Evolutionary conservation across 2,329 filamentous ascomycete species (phyloP).

Genomic region (Alternaria postmessia): DNA sequence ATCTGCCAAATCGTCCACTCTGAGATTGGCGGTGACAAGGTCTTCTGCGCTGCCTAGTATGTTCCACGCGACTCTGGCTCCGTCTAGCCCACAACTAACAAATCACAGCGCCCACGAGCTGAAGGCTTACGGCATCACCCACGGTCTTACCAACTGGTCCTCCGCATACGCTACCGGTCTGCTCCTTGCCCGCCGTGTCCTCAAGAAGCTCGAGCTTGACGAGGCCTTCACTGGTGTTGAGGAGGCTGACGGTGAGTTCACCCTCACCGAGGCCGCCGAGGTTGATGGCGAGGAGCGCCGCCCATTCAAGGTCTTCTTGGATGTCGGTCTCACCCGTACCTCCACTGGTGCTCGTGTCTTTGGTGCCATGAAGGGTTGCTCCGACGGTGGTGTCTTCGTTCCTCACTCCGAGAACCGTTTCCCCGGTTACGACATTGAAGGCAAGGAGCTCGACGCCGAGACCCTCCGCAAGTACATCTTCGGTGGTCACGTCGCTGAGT

Average conservation of each 20-base stretch:
- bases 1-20: conserved; percentile 96
- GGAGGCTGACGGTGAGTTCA: conserved; percentile 96
- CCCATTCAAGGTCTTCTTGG: conserved; percentile 99
- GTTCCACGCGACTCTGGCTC: conserved; percentile 6
- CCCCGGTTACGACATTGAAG: conserved; percentile 97
- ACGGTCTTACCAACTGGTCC: conserved; percentile 99
- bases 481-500: conserved; percentile 97
- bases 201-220: conserved; percentile 96
- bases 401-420: conserved; percentile 99
- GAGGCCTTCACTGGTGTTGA: conserved; percentile 94
- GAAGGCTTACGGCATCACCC: conserved; percentile 94
- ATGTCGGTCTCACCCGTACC: conserved; percentile 96
- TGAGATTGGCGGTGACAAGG: conserved; percentile 97
- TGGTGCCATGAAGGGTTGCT: conserved; percentile 99
- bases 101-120: conserved; percentile 80
- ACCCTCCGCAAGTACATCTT: conserved; percentile 99
- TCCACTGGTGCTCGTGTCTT: conserved; percentile 99
- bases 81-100: conserved; percentile 14
- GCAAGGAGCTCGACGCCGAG: conserved; percentile 97
- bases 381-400: conserved; percentile 94
- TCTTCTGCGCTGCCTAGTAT: conserved; percentile 66
- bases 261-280: conserved; percentile 92
- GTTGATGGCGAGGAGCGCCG: conserved; percentile 88
- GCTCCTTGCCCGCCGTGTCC: conserved; percentile 92
- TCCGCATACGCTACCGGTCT: conserved; percentile 97